Percentiles rank a stretch among this genome's conserved stretches.
Conservation (phyloP, 768 basidiomycete species). For the Gyrodon lividus region DNA sequence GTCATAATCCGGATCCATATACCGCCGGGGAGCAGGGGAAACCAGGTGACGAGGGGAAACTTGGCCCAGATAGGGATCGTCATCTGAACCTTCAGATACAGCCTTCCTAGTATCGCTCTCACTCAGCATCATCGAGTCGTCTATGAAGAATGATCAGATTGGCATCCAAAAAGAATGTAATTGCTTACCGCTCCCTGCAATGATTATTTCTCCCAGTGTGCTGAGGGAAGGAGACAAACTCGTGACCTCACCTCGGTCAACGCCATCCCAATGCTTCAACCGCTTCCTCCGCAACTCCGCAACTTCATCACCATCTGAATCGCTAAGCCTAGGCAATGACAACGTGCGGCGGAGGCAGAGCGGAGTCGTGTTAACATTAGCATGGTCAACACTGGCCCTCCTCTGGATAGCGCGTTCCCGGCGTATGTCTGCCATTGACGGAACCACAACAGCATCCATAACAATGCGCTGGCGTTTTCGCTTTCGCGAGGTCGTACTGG, state of each 20-base stretch:
- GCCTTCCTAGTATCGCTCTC: not conserved
- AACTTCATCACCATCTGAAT: slow-evolving; percentile 14
- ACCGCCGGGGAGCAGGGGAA: slow-evolving; percentile 54
- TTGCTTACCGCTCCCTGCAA: slow-evolving; percentile 35
- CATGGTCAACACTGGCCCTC: slow-evolving; percentile 18
- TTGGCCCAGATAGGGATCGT: slow-evolving; percentile 61
- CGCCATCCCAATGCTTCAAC: slow-evolving; percentile 22
- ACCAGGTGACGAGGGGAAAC: slow-evolving; percentile 69
- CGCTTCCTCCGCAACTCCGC: slow-evolving; percentile 20
- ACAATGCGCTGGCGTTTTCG: slow-evolving; percentile 50
- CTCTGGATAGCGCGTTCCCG: slow-evolving; percentile 19
- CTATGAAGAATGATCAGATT: slow-evolving; percentile 25
- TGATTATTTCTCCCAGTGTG: slow-evolving; percentile 27
- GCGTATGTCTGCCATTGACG: slow-evolving; percentile 33
- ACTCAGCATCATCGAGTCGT: slow-evolving; percentile 47
- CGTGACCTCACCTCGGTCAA: slow-evolving; percentile 1
- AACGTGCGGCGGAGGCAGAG: slow-evolving; percentile 24
- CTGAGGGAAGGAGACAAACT: slow-evolving; percentile 17
- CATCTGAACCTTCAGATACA: slow-evolving; percentile 49
- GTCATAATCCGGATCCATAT: slow-evolving; percentile 34
- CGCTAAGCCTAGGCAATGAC: slow-evolving; percentile 23
- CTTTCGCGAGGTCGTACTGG: slow-evolving; percentile 12
- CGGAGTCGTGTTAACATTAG: slow-evolving; percentile 3
- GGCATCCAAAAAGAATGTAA: not conserved
- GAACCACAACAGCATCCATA: slow-evolving; percentile 54